Evolutionary conservation across 2,329 filamentous ascomycete species (phyloP).

Genomic region (Nemania sp.): DNA sequence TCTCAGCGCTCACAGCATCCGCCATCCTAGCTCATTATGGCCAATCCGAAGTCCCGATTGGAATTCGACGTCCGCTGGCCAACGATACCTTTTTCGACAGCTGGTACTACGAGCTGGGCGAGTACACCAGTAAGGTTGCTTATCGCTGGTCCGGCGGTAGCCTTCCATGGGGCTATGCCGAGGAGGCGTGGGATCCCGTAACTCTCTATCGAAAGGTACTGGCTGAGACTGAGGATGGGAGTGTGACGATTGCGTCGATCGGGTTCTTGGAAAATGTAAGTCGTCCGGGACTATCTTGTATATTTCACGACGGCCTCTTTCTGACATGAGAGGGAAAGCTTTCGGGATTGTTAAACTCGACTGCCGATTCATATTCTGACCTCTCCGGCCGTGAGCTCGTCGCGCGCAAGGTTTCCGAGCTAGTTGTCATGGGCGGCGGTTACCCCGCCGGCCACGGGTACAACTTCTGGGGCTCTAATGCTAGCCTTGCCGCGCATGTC

Average conservation of each 20-base stretch:
- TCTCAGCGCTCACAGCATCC: constrained; percentile 52
- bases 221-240: constrained; percentile 54
- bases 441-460: constrained; percentile 62
- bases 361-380: constrained; percentile 54
- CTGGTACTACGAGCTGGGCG: constrained; percentile 54
- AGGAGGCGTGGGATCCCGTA: constrained; percentile 57
- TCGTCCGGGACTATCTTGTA: constrained; percentile 21
- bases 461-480: constrained; percentile 61
- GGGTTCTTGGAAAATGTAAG: constrained; percentile 59
- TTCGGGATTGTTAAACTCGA: constrained; percentile 60
- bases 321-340: constrained; percentile 47
- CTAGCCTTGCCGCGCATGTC: constrained; percentile 56
- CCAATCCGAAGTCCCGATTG: constrained; percentile 51
- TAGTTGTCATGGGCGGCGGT: constrained; percentile 65
- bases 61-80: constrained; percentile 55
- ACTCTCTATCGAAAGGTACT: constrained; percentile 59
- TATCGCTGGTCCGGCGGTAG: constrained; percentile 55
- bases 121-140: constrained; percentile 61
- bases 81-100: constrained; percentile 60
- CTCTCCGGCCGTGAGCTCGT: constrained; percentile 58
- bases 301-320: constrained; percentile 12
- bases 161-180: constrained; percentile 51
- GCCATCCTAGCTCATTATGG: constrained; percentile 48
- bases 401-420: constrained; percentile 58
- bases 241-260: constrained; percentile 60